Conservation (phyloP, 1,284 basidiomycete genomes). For the Mycena citricolor region DNA sequence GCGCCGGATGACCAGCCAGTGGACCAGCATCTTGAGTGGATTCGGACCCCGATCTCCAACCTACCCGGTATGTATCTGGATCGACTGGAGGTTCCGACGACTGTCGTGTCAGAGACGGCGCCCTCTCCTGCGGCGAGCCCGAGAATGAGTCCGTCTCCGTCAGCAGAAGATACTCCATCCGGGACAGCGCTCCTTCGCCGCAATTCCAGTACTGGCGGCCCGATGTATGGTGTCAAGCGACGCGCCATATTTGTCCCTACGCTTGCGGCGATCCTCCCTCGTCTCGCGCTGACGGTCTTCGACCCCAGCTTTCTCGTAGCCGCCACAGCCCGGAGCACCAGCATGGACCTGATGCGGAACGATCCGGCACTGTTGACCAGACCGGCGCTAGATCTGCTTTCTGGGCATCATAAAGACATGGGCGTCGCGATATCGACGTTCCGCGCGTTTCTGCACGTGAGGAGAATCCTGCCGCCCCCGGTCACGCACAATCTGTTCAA, state of each 20-base stretch:
- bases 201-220: constrained; percentile 52
- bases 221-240: constrained; percentile 48
- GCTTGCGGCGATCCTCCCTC: constrained; percentile 52
- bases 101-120: constrained; percentile 31
- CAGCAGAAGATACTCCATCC: constrained; percentile 30
- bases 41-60: constrained; percentile 62
- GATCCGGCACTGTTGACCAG: constrained; percentile 67
- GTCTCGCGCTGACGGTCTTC: constrained; percentile 49
- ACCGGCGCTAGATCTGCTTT: constrained; percentile 62
- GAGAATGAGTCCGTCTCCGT: constrained; percentile 13
- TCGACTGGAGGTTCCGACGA: constrained; percentile 37
- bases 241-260: constrained; percentile 66
- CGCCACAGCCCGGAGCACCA: constrained; percentile 52
- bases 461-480: constrained; percentile 57
- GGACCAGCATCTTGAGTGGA: constrained; percentile 57
- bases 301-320: constrained; percentile 58
- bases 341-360: constrained; percentile 74
- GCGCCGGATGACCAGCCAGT: constrained; percentile 52
- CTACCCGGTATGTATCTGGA: constrained; percentile 57
- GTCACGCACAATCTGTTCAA: constrained; percentile 71
- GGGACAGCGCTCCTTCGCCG: constrained; percentile 44
- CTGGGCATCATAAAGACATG: constrained; percentile 48
- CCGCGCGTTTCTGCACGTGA: constrained; percentile 55
- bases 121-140: constrained; percentile 39
- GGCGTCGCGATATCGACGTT: constrained; percentile 48